Conservation (phyloP, 306 rosid species). For the Calophaca sinica region DNA sequence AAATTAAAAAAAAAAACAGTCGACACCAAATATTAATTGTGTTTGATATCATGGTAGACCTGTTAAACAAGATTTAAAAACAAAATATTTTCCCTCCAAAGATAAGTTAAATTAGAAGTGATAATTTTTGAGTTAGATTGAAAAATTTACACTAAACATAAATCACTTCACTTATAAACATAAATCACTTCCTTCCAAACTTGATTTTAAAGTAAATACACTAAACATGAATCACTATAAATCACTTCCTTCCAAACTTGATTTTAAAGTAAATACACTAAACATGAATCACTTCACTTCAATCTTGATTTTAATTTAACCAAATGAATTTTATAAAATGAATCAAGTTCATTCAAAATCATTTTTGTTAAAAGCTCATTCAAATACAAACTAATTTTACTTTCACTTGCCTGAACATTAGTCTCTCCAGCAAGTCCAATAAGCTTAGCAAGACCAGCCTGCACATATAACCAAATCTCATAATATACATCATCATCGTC, state of each 20-base stretch:
- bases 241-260: neutral
- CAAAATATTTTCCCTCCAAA: too few species aligned
- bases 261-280: neutral
- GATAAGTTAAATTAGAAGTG: too few species aligned
- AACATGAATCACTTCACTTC: neutral
- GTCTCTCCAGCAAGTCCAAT: slow-evolving; percentile 99
- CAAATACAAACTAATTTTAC: neutral
- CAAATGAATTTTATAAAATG: neutral
- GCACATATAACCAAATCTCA: slow-evolving; percentile 34
- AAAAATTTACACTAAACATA: too few species aligned
- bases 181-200: neutral
- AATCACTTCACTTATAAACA: too few species aligned
- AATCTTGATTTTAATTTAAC: neutral
- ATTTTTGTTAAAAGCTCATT: too few species aligned
- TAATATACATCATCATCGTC: neutral
- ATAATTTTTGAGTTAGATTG: too few species aligned
- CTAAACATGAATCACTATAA: neutral
- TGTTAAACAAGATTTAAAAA: neutral
- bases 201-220: neutral
- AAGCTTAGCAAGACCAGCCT: slow-evolving; percentile 98
- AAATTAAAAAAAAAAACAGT: neutral
- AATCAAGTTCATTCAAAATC: neutral
- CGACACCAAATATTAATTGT: neutral
- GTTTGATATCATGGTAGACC: neutral
- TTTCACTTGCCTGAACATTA: slow-evolving; percentile 80